A percentile compares a stretch with the other conserved stretches of the same genome.
Conservation (phyloP, 2,329 filamentous ascomycete genomes). For the Trichoderma gracile region DNA sequence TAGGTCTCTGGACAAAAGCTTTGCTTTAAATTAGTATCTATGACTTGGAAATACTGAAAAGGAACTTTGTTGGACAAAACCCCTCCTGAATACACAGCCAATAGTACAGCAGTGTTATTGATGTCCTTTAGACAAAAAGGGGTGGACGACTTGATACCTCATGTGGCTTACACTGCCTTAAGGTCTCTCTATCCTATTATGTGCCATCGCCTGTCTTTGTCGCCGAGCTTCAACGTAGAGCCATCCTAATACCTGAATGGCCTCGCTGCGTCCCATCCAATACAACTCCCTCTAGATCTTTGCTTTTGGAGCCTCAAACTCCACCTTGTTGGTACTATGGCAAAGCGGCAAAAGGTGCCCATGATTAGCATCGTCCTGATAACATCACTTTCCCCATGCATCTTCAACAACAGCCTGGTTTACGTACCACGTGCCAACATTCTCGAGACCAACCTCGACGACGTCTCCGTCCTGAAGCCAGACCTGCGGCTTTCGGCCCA, state of each 20-base stretch:
- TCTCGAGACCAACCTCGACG: conserved; percentile 67
- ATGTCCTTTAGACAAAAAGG: too few relatives aligned
- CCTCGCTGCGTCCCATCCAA: background rate
- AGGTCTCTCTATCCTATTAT: too few relatives aligned
- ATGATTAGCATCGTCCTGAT: background rate
- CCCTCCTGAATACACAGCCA: too few relatives aligned
- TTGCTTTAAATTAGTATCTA: too few relatives aligned
- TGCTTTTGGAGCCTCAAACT: conserved; percentile 35
- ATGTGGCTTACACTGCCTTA: too few relatives aligned
- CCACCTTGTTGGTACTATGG: conserved; percentile 37
- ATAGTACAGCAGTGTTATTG: too few relatives aligned
- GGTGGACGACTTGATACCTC: too few relatives aligned
- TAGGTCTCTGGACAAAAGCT: too few relatives aligned
- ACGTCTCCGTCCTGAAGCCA: conserved; percentile 72
- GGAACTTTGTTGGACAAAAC: too few relatives aligned
- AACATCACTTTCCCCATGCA: background rate
- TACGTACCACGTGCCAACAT: conserved; percentile 58
- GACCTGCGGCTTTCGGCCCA: conserved; percentile 65
- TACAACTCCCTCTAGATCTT: conserved; percentile 32
- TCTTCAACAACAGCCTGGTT: too few relatives aligned
- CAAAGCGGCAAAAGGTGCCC: background rate
- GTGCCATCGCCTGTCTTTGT: background rate
- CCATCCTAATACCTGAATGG: background rate
- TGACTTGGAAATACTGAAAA: too few relatives aligned
- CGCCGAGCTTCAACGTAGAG: background rate